Percentiles rank a stretch among this genome's conserved stretches.
Conservation (phyloP, 2,329 filamentous ascomycete species). For the Botrytis fabae region DNA sequence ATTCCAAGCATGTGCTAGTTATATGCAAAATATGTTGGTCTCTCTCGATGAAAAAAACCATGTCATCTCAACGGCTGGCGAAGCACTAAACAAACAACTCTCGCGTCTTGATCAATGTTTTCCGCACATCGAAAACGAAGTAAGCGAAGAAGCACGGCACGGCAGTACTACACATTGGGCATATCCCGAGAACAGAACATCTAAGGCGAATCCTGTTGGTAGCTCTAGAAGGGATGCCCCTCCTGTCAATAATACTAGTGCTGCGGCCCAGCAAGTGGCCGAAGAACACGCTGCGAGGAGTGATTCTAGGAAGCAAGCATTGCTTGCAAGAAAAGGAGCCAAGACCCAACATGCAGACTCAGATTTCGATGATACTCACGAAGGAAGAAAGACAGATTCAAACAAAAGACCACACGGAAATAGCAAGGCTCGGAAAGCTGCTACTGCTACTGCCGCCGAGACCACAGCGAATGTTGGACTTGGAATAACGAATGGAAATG, state of each 20-base stretch:
- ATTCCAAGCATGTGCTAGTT: constrained; percentile 75
- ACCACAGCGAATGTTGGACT: constrained; percentile 56
- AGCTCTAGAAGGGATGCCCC: constrained; percentile 77
- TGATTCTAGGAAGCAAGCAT: constrained; percentile 79
- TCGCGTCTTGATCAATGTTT: constrained; percentile 83
- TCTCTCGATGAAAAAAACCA: constrained; percentile 98
- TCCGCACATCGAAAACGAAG: constrained; percentile 81
- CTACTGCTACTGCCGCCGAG: constrained; percentile 50
- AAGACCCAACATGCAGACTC: constrained; percentile 66
- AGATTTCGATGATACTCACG: constrained; percentile 71
- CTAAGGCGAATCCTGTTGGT: constrained; percentile 65
- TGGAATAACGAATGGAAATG: constrained; percentile 60
- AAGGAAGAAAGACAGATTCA: constrained; percentile 42
- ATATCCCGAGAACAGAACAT: constrained; percentile 79
- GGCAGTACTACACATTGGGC: constrained; percentile 94
- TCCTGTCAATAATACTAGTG: constrained; percentile 64
- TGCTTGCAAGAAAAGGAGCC: constrained; percentile 64
- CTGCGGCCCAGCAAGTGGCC: constrained; percentile 75
- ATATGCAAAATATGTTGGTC: constrained; percentile 80
- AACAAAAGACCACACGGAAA: constrained; percentile 63
- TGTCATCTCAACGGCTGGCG: constrained; percentile 88
- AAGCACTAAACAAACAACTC: constrained; percentile 83
- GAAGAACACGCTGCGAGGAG: constrained; percentile 82
- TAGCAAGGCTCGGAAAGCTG: constrained; percentile 63
- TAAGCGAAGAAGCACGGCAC: constrained; percentile 91